phyloP scores from a whole-genome alignment of 1,139 yeast genomes.

The Taphrina flavorubra region DNA sequence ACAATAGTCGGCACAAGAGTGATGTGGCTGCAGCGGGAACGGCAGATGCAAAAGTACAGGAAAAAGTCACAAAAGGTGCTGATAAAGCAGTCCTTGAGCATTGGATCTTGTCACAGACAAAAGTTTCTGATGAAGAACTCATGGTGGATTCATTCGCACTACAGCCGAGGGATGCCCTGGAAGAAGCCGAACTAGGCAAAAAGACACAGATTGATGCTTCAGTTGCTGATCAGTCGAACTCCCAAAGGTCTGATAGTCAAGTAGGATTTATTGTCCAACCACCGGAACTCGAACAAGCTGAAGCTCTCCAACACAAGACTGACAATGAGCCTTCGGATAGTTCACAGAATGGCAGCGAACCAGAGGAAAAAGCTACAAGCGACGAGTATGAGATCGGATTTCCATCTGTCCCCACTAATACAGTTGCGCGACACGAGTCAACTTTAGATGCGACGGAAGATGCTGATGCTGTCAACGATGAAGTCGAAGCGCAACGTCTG shows the following conservation, averaged over 20 bases:
- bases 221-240: neutral
- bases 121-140: constrained; percentile 19
- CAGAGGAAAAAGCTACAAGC: no score
- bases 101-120: constrained; percentile 15
- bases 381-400: constrained; percentile 7
- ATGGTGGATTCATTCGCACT: constrained; percentile 23
- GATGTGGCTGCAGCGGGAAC: neutral
- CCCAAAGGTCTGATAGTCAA: neutral
- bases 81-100: neutral
- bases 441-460: neutral
- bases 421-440: neutral
- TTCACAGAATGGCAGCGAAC: neutral
- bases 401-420: constrained; percentile 16
- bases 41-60: neutral
- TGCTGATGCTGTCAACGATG: constrained; percentile 6
- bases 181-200: neutral
- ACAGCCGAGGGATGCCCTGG: neutral
- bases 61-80: neutral
- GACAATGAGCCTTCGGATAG: neutral
- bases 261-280: neutral
- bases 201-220: neutral
- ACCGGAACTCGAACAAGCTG: neutral
- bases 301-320: neutral
- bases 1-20: neutral
- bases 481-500: constrained; percentile 15